Base-by-base conservation (phyloP, 306 rosid genomes). In the Alnus glutinosa region DNA sequence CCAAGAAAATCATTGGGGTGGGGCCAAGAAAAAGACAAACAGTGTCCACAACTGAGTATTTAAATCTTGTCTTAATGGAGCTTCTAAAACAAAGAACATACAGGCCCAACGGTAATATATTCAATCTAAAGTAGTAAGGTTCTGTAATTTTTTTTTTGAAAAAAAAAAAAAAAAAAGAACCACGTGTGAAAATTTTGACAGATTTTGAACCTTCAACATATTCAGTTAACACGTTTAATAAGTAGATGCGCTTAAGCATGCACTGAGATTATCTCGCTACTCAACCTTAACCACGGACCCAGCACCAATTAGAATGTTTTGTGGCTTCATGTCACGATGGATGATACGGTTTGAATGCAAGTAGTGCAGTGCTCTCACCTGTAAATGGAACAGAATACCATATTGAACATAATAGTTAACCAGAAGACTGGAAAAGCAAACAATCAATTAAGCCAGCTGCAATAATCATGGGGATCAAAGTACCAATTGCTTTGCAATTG, bases 261-360 rank as follows among this genome's bases (percentile, higher is more conserved):
- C 77, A 72, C 15, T 75, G 46, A 78, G 74, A 23, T 30, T 49
- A 9, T 36, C 73, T 59, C 12, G 71, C 79, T 49, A 62, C 55
- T 54, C 78, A 84, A 95, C 98, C 98, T 95, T 95, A 79, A 95
- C 94, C 78, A 95, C 84, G 71, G 98, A 95, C 67, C 97, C 97
- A 79, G 98, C 89, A 73, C 98, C 97, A 84, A 95, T 95, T 62
- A 95, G 98, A 80, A 95, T 93, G 82, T 95, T 95, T 70, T 95
- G 98, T n/a, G 98, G 98, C 86, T 95, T 95, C 99, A 95, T 95
- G 78, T 95, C 98, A 9, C 98, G 98, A 77, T 95, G 99, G 78
- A 95, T 93, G 74, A 95, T 93, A 76, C 98, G 96, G 81, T 95
- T 95, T 78, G 98, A 92, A 81, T 95, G 98, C 85, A 95, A 89